Base-by-base conservation (phyloP, 257 asterid species). In the Lithospermum erythrorhizon region DNA sequence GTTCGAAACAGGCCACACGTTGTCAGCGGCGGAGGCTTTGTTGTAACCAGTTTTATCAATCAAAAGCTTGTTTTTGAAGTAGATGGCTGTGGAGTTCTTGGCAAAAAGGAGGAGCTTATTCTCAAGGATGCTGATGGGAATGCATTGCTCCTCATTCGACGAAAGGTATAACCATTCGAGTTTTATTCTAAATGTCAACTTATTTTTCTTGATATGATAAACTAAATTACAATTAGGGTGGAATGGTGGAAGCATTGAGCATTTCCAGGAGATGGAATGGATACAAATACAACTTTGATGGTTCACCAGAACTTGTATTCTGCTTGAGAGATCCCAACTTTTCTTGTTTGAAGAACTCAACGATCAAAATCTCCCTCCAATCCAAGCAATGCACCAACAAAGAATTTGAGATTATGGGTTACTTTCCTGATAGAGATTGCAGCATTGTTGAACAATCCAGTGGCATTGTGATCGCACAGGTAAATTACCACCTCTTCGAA, bases 71-170 rank as follows among this genome's bases (percentile, higher is more conserved):
- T 79, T n/a, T 86, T 83, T 51, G 67, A 61, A n/a, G 84, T 81
- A 19, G 95, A 83, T 23, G 95, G 95, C 3, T 86, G 95, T 52
- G 95, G 95, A 25, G 27, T 81, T 61, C 61, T 79, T 41, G 95
- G 91, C 49, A 80, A 72, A 70, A 83, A 83, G 62, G 82, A 79
- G 6, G 78, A 83, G 73, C 35, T 86, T 47, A 63, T 83, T 65
- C 76, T 83, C 17, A 68, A 74, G 53, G 95, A 83, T 27, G 75
- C 71, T 6, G 62, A 77, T 20, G 93, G 79, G 51, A 78, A 72
- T 66, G 70, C 73, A 56, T 73, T 83, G 75, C 79, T 86, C 3
- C 91, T 86, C 66, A 73, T 83, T 18, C 64, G 95, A 58, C 69
- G 79, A 59, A 86, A 86, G 85, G 91, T 76, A 3, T 18, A 6